Percentiles rank a stretch among this genome's conserved stretches.
Evolutionary conservation across 306 rosid genomes (phyloP).

Genomic region (Rubus parviflorus): DNA sequence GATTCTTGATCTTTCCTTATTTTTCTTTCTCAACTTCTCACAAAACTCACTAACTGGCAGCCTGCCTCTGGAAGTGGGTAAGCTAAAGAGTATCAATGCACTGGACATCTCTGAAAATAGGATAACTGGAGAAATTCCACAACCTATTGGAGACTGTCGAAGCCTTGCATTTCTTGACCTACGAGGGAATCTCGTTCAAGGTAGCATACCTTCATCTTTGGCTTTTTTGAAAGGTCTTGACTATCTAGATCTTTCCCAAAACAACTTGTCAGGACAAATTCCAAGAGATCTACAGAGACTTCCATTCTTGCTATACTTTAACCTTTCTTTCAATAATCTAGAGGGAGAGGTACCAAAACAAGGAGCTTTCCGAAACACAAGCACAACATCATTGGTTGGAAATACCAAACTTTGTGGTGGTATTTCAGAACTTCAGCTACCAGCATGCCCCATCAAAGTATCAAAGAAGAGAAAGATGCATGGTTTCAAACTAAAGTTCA

Average conservation of each 20-base stretch:
- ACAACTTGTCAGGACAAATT: too few species aligned
- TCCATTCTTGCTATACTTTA: too few species aligned
- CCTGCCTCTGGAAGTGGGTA: constrained; percentile 25
- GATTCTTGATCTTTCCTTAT: constrained; percentile 1
- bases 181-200: constrained; percentile 26
- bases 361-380: too few species aligned
- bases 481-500: too few species aligned
- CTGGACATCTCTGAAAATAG: constrained; percentile 32
- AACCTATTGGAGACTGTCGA: constrained; percentile 27
- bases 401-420: too few species aligned
- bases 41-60: constrained; percentile 26
- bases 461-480: too few species aligned
- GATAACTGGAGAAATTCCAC: constrained; percentile 32
- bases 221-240: constrained; percentile 29
- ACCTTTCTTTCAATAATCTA: too few species aligned
- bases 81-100: constrained; percentile 9
- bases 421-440: too few species aligned
- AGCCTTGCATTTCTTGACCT: constrained; percentile 29
- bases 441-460: too few species aligned
- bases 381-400: too few species aligned
- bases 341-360: too few species aligned
- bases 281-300: too few species aligned
- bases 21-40: constrained; percentile 30
- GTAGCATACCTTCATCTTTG: constrained; percentile 38
- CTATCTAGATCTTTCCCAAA: constrained; percentile 34